Evolutionary conservation across 2,329 filamentous ascomycete species (phyloP).

Genomic region (Penicillium fuscoglaucum): DNA sequence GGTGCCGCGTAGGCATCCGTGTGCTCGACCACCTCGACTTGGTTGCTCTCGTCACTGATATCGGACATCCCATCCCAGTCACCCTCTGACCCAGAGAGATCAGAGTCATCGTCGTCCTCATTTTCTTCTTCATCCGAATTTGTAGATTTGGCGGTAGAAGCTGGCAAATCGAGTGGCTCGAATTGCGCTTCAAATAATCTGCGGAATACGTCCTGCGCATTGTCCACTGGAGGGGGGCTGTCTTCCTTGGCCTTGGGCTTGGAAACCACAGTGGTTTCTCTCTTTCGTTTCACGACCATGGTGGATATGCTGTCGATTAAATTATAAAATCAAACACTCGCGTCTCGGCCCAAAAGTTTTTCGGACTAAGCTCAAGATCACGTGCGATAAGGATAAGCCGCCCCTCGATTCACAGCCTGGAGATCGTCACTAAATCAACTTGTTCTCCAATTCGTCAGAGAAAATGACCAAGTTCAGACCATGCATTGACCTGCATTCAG

Average conservation of each 20-base stretch:
- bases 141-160: constrained; percentile 9
- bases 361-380: constrained; percentile 25
- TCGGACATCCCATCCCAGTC: constrained; percentile 67
- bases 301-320: constrained; percentile 14
- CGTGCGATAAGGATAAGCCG: constrained; percentile 40
- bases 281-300: constrained; percentile 53
- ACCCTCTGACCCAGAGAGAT: constrained; percentile 39
- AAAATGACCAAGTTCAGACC: constrained; percentile 91
- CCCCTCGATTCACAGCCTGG: constrained; percentile 14
- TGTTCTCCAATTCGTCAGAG: constrained; percentile 8
- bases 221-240: constrained; percentile 24
- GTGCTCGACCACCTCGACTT: constrained; percentile 65
- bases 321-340: neutral
- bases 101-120: constrained; percentile 29
- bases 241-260: constrained; percentile 25
- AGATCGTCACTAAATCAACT: constrained; percentile 3
- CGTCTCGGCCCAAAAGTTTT: constrained; percentile 22
- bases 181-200: constrained; percentile 88
- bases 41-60: constrained; percentile 42
- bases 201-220: constrained; percentile 71
- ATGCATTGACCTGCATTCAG: constrained; percentile 97
- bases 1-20: constrained; percentile 47
- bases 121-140: constrained; percentile 29
- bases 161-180: constrained; percentile 61
- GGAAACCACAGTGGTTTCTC: constrained; percentile 39